Evolutionary conservation across 129 eudicot species (phyloP).

Genomic region (Cynara cardunculus): DNA sequence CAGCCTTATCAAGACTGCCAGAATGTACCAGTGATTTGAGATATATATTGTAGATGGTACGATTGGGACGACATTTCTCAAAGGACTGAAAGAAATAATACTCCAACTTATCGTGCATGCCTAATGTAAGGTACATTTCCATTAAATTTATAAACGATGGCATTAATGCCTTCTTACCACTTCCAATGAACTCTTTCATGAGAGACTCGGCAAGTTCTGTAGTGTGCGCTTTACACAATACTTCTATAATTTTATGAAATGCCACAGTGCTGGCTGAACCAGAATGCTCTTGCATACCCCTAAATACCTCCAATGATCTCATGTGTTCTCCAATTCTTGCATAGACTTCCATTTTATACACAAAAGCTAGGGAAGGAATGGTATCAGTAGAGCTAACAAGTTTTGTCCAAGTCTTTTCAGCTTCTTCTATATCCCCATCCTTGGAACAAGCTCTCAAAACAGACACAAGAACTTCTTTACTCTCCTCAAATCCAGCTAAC

Average conservation of each 20-base stretch:
- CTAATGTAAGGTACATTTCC: constrained; percentile 50
- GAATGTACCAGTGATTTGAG: constrained; percentile 62
- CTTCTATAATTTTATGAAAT: constrained; percentile 73
- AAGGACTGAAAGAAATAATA: constrained; percentile 52
- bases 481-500: constrained; percentile 57
- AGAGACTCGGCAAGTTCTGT: constrained; percentile 65
- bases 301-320: constrained; percentile 71
- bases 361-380: constrained; percentile 75
- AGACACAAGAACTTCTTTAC: constrained; percentile 68
- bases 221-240: constrained; percentile 52
- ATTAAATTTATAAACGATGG: constrained; percentile 58
- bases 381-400: constrained; percentile 36
- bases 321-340: constrained; percentile 51
- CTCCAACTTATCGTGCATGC: constrained; percentile 68
- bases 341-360: constrained; percentile 74
- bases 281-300: constrained; percentile 48
- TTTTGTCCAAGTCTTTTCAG: constrained; percentile 71
- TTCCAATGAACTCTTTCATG: constrained; percentile 67
- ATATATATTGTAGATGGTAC: constrained; percentile 52
- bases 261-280: constrained; percentile 41
- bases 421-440: constrained; percentile 70
- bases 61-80: constrained; percentile 55
- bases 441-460: constrained; percentile 79
- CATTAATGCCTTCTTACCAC: constrained; percentile 60
- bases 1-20: constrained; percentile 62